A percentile compares a stretch with the other conserved stretches of the same genome.
phyloP scores from a whole-genome alignment of 1,284 basidiomycete genomes.

The Lignosus rhinocerotis region DNA sequence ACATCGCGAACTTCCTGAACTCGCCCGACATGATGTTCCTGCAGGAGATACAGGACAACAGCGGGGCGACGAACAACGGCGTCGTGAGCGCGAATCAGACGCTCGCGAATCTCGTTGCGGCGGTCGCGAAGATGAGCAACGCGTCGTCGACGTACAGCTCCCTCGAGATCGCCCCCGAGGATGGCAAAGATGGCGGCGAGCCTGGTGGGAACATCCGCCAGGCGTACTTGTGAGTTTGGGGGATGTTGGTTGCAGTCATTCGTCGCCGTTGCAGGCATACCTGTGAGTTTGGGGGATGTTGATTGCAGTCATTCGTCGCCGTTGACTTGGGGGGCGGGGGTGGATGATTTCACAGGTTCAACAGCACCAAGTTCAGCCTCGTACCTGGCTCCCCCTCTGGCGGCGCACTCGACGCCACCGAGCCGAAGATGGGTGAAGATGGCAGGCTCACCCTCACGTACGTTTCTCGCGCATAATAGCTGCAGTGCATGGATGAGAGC shows the following conservation, averaged over 20 bases:
- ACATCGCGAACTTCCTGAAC: slow-evolving; percentile 51
- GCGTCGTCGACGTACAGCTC: slow-evolving; percentile 46
- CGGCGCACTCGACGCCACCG: slow-evolving; percentile 47
- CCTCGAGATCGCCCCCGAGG: slow-evolving; percentile 49
- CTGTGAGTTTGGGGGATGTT: not conserved
- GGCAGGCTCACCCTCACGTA: slow-evolving; percentile 51
- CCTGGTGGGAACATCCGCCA: slow-evolving; percentile 66
- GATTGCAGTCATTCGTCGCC: not conserved
- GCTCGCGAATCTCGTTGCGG: slow-evolving; percentile 48
- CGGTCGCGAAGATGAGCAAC: slow-evolving; percentile 40
- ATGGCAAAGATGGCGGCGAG: slow-evolving; percentile 57
- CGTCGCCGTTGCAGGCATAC: not conserved
- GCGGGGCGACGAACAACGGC: slow-evolving; percentile 54
- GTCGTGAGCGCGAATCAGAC: slow-evolving; percentile 54
- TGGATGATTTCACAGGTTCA: slow-evolving; percentile 39
- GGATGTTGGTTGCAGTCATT: not conserved
- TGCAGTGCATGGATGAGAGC: not conserved
- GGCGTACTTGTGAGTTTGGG: slow-evolving; percentile 46
- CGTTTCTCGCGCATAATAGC: slow-evolving; percentile 10
- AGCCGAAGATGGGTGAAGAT: slow-evolving; percentile 38
- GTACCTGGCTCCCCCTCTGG: slow-evolving; percentile 50
- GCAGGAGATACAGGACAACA: slow-evolving; percentile 68
- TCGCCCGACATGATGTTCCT: slow-evolving; percentile 61
- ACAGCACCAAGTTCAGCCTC: slow-evolving; percentile 50
- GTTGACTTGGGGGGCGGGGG: not conserved